Base-by-base conservation (phyloP, 2,329 filamentous ascomycete genomes). In the Botryosphaeria dothidea region DNA sequence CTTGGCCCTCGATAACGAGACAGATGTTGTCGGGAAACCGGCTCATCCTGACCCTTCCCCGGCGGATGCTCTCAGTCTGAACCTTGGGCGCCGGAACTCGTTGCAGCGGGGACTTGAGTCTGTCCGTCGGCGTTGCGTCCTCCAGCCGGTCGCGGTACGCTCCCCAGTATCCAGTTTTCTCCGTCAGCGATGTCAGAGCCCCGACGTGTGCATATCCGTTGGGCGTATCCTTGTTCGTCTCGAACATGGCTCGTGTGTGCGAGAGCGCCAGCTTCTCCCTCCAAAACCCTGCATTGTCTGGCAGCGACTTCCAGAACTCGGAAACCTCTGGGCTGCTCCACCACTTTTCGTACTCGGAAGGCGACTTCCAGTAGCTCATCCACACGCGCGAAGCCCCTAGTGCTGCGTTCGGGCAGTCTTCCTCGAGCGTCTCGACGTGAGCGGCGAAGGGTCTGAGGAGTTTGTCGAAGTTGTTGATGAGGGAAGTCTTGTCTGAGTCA, bases 131-230 rank as follows among this genome's bases (percentile, higher is more conserved):
- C 6, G 54, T 43, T 7, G 54, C 54, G 23, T 58, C 54, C 1
- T 25, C 19, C 19, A 43, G 41, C 2, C 54, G 54, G 21, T 58
- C 54, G 31, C 54, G 54, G 34, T 58, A 58, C 21, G 36, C 36
- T 19, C 54, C 54, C 54, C 54, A 58, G 36, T 58, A 58, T 23
- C 36, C 36, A n/a, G 41, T 41, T 21, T 41, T 58, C 54, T 41
- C 41, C 13, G 54, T 58, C 1, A 43, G 36, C 7, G 36, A 19
- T 15, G 19, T 36, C 13, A 58, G 34, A 8, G 21, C 2, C 4
- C 54, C 54, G 54, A 43, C 54, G 54, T 58, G 31, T 6, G 54
- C 21, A 15, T 43, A 13, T 3, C 54, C 54, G 34, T 41, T 43
- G 27, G 25, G 34, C 11, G 13, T 5, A 21, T 25, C 9, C 34